Conservation (phyloP, 768 basidiomycete genomes). For the Kwoniella newhampshirensis region DNA sequence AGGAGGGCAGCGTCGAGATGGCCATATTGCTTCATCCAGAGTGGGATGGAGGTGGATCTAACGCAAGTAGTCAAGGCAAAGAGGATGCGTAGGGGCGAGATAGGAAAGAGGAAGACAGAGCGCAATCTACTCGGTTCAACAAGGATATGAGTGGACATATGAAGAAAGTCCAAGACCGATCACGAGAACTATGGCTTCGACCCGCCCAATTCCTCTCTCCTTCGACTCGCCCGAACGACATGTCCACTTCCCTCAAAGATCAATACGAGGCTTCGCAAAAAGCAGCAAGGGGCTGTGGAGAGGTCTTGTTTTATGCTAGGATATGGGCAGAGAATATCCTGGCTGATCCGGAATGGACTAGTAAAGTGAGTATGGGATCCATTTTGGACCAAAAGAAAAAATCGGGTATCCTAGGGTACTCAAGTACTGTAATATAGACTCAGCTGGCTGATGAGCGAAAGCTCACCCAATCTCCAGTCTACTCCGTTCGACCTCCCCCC, state of each 20-base stretch:
- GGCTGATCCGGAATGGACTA: slow-evolving; percentile 11
- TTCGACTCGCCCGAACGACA: background rate
- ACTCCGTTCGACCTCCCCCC: slow-evolving; percentile 10
- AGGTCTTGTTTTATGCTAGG: slow-evolving; percentile 18
- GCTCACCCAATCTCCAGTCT: background rate
- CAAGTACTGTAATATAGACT: background rate
- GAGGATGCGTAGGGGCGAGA: background rate
- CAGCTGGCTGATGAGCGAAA: too few species aligned
- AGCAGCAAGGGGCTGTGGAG: slow-evolving; percentile 1
- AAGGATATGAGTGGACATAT: too few species aligned
- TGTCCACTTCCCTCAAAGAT: slow-evolving; percentile 14
- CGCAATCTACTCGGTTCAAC: too few species aligned
- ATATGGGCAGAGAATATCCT: slow-evolving; percentile 18
- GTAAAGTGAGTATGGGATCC: slow-evolving; percentile 9
- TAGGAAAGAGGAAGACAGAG: too few species aligned
- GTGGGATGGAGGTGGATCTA: background rate
- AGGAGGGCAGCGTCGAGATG: background rate
- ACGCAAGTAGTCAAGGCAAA: background rate
- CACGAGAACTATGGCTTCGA: slow-evolving; percentile 8
- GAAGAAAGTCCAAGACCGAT: too few species aligned
- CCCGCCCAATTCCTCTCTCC: background rate
- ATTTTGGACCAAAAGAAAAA: background rate
- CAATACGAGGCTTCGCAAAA: slow-evolving; percentile 5
- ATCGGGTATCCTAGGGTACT: background rate
- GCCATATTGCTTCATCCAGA: slow-evolving; percentile 7